Base-by-base conservation (phyloP, 352 stramenopile species). In the Phytophthora rubi region DNA sequence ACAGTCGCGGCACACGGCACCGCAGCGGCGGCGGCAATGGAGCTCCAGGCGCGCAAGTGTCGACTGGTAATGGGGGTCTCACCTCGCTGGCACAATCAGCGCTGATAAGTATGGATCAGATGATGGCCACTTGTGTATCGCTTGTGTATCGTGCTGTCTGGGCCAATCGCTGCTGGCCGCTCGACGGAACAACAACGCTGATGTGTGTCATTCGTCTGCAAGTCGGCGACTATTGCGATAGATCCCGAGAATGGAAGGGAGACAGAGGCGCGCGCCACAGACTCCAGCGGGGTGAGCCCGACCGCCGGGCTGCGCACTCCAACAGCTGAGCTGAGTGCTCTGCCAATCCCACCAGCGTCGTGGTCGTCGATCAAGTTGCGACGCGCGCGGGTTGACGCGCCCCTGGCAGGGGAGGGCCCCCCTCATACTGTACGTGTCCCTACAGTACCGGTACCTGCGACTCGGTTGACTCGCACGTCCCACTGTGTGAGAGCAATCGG, bases 81-180 rank as follows among this genome's bases (percentile, higher is more conserved):
- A 62, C 42, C 55, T 53, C 15, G 10, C 32, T 53, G 55, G 28
- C 56, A 53, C 56, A 62, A 62, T 62, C 56, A 33, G 42, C 56
- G 37, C 15, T 62, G 54, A 62, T 62, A 23, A 62, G 55, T 62
- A 37, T 33, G 55, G 39, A 62, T 62, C 55, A 53, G 42, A 62
- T 62, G 55, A 53, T 53, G 55, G 55, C 39, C 37, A 62, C 39
- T 23, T 39, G 18, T 59, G 53, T 48, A 18, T 47, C 39, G n/a
- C 39, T 47, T 47, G 39, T 47, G 39, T 47, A 47, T 47, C 39
- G 39, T 12, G 39, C 39, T 21, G 18, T 21, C 18, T 18, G 13
- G 13, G 37, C 37, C 37, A 45, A 45, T 45, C 37, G 39, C 39
- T 18, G 39, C 39, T 47, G 10, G 39, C 2, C 39, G 39, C 18